A percentile compares a stretch with the other conserved stretches of the same genome.
Evolutionary conservation across 2,329 filamentous ascomycete genomes (phyloP).

Genomic region (Esteya vermicola): DNA sequence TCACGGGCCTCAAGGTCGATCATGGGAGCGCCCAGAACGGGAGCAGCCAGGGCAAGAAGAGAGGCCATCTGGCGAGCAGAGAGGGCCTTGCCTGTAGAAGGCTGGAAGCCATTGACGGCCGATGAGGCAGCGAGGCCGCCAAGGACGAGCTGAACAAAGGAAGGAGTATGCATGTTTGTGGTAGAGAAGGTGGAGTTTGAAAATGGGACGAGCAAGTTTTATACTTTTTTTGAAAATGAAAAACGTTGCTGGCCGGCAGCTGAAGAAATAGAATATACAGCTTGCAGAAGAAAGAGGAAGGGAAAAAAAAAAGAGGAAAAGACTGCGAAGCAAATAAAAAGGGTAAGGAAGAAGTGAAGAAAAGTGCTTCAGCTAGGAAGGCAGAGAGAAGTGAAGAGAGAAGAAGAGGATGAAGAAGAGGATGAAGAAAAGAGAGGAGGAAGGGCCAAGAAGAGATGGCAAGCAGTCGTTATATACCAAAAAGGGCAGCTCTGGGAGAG

Average conservation of each 20-base stretch:
- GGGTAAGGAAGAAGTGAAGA: too few relatives aligned
- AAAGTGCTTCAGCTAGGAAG: too few relatives aligned
- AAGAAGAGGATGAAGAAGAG: background rate
- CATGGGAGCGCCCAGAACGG: constrained; percentile 12
- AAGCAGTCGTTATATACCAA: background rate
- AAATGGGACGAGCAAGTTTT: too few relatives aligned
- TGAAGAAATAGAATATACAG: constrained; percentile 6
- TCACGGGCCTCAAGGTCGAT: constrained; percentile 3
- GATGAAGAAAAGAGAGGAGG: background rate
- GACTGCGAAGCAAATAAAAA: constrained; percentile 4
- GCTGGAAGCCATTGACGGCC: constrained; percentile 16
- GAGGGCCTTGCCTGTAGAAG: constrained; percentile 10
- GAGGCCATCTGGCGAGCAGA: constrained; percentile 12
- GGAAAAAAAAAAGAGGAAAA: background rate
- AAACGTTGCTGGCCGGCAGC: constrained; percentile 16
- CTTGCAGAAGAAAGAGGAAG: constrained; percentile 3
- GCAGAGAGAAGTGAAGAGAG: too few relatives aligned
- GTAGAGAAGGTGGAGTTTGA: too few relatives aligned
- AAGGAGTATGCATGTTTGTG: constrained; percentile 17
- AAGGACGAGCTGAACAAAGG: constrained; percentile 16
- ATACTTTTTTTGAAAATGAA: constrained; percentile 3
- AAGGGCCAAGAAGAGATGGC: background rate
- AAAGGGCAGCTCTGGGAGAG: too few relatives aligned
- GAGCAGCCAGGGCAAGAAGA: constrained; percentile 15
- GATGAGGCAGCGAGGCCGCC: constrained; percentile 17